Conservation (phyloP, 1,284 basidiomycete species). For the Tilletiopsis washingtonensis region DNA sequence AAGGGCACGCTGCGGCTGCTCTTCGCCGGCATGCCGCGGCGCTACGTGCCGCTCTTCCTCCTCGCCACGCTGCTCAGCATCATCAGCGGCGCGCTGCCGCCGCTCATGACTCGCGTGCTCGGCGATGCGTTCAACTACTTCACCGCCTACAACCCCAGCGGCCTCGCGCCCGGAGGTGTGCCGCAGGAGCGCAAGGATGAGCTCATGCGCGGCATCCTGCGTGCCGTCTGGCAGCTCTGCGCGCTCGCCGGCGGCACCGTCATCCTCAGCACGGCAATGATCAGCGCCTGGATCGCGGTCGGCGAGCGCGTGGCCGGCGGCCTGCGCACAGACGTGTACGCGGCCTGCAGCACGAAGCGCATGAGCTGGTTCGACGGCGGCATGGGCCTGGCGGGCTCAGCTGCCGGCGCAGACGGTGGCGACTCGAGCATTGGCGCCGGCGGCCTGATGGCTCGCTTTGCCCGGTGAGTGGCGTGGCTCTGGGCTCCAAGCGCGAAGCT, state of each 20-base stretch:
- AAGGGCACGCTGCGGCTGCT: conserved; percentile 17
- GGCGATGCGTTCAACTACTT: conserved; percentile 80
- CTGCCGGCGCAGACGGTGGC: conserved; percentile 1
- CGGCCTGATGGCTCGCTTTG: conserved; percentile 88
- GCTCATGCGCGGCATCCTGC: conserved; percentile 57
- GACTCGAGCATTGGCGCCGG: conserved; percentile 61
- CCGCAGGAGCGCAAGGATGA: conserved; percentile 55
- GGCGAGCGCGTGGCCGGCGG: conserved; percentile 71
- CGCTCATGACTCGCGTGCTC: conserved; percentile 85
- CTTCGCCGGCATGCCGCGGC: conserved; percentile 19
- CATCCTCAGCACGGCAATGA: conserved; percentile 65
- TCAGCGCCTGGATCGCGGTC: conserved; percentile 74
- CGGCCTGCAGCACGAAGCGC: conserved; percentile 61
- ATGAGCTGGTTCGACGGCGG: conserved; percentile 54
- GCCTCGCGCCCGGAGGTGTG: conserved; percentile 48
- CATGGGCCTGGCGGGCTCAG: conserved; percentile 14
- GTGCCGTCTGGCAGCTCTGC: conserved; percentile 60
- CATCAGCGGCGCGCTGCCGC: conserved; percentile 67
- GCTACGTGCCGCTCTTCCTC: conserved; percentile 46
- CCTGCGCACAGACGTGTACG: conserved; percentile 64
- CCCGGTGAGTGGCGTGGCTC: conserved; percentile 56
- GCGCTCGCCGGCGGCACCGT: conserved; percentile 65
- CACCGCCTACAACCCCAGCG: conserved; percentile 52
- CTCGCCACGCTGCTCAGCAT: conserved; percentile 63
- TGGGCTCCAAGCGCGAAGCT: not conserved